Base-by-base conservation (phyloP, 192 early-diverging fungal genomes). In the Dissophora ornata region DNA sequence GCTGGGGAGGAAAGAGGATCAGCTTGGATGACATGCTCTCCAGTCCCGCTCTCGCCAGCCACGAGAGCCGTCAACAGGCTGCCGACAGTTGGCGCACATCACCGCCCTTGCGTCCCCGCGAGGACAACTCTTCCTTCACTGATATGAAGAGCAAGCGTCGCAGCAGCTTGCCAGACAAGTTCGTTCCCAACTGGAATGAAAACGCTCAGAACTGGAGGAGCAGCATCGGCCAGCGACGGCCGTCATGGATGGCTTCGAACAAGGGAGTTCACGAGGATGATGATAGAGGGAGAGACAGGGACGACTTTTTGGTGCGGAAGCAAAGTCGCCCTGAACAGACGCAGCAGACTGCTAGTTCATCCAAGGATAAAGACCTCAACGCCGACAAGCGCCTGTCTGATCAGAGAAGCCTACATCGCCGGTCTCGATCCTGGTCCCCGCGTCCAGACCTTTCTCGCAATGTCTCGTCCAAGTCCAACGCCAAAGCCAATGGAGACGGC, bases 91-190 rank as follows among this genome's bases (percentile, higher is more conserved):
- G 71, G 71, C 56, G 36, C n/a, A 48, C 57, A 5, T 77, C 63
- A 2, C 71, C 71, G 7, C 71, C 71, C 0, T 42, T 77, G 13
- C 50, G 36, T 19, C n/a, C 71, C 13, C 34, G 63, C 0, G 54
- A 19, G n/a, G 50, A 47, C 2, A 33, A 41, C 0, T 46, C 70
- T 2, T 12, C 45, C n/a, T 67, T 67, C 10, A 67, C 57, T 7
- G 58, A 67, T 10, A 21, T 67, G 22, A 77, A 77, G 58, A 67
- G 32, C 64, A 77, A 77, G 57, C 63, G 71, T 22, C 64, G 71
- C 1, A 77, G 71, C 25, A 77, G 71, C 67, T 77, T 77, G 26
- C 71, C 71, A n/a, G 71, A 77, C 25, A 77, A 77, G 38, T 54
- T 67, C 41, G 64, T 77, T 3, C 71, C 71, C 19, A 62, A 77